phyloP scores from a whole-genome alignment of 2,329 filamentous ascomycete genomes.

The Xylariaceae sp. region DNA sequence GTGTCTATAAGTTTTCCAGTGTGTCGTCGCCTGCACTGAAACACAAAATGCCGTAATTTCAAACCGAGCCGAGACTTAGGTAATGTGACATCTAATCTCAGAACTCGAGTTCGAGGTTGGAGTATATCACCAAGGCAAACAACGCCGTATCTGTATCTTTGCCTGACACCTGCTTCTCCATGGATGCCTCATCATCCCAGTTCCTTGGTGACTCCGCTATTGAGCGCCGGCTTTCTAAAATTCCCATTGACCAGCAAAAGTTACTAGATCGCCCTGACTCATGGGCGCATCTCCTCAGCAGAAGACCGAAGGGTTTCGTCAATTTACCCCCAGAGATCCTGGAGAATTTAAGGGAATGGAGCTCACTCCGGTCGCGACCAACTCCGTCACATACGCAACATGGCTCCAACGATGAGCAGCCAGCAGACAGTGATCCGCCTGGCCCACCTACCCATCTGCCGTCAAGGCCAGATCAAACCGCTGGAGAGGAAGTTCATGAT shows the following conservation, averaged over 20 bases:
- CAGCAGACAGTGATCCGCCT: too few relatives aligned
- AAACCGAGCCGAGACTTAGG: too few relatives aligned
- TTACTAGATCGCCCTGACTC: conserved; percentile 42
- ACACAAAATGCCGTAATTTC: too few relatives aligned
- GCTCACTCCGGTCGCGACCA: conserved; percentile 11
- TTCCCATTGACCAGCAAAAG: conserved; percentile 43
- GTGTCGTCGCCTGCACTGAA: too few relatives aligned
- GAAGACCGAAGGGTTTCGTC: conserved; percentile 17
- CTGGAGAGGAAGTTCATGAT: conserved; percentile 1
- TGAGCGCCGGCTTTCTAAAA: conserved; percentile 35
- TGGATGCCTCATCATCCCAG: conserved; percentile 12
- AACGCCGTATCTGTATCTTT: not conserved
- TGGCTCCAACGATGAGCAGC: too few relatives aligned
- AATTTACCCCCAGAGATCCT: conserved; percentile 32
- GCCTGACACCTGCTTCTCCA: not conserved
- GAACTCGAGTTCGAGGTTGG: too few relatives aligned
- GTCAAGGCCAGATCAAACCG: not conserved
- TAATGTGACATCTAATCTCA: too few relatives aligned
- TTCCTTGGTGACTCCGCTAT: conserved; percentile 31
- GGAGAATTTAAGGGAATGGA: conserved; percentile 18
- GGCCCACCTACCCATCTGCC: too few relatives aligned
- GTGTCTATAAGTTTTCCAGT: too few relatives aligned
- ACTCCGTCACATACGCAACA: too few relatives aligned
- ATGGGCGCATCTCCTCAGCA: conserved; percentile 26
- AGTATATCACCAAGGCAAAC: not conserved